Evolutionary conservation across 2,329 filamentous ascomycete genomes (phyloP), one percentile per base, ranked within the genome.

Genomic region (Arthrobotrys conoides): DNA sequence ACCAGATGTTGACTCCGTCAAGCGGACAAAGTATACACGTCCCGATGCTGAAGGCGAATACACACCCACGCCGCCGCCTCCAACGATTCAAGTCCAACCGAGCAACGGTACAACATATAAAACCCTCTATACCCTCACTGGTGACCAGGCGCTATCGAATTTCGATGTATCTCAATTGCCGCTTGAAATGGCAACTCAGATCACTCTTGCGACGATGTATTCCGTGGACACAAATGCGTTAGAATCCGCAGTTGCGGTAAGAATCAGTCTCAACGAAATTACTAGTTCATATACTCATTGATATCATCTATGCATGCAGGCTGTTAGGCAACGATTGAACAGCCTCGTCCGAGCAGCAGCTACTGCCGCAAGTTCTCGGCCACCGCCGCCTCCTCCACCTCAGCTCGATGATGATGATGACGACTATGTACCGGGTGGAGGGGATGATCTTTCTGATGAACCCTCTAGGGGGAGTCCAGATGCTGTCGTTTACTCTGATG

Each of bases 121-220:
- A 4, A 92, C 97, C 79, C 87, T 99, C 2, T 99, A 94, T 83
- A 96, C 94, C 0, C 87, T 99, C 57, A 95, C 93, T 4, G 88
- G 88, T 59, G 93, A 96, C 83, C 87, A 88, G 61, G 91, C 89
- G 6, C 87, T 96, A 22, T 91, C 90, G 80, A 89, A 88, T 3
- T 97, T 98, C 83, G 93, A 97, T 83, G 93, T 95, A 41, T 91
- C 92, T 61, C 89, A 91, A 77, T 88, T 99, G 49, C 92, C 94
- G 1, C 86, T 90, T 10, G 89, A 93, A 22, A 85, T 97, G 72
- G 89, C 96, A 2, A 88, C 93, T 16, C 92, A 91, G 82, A 94
- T 99, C 64, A 89, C 92, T n/a, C 89, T 96, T 48, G 91, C 91
- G 36, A 89, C 96, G 5, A 87, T 99, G 72, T 88, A 90, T 36